Evolutionary conservation across 176 grass and related monocot species (phyloP), one percentile per base, ranked within the genome.

Genomic region (Cocos nucifera): DNA sequence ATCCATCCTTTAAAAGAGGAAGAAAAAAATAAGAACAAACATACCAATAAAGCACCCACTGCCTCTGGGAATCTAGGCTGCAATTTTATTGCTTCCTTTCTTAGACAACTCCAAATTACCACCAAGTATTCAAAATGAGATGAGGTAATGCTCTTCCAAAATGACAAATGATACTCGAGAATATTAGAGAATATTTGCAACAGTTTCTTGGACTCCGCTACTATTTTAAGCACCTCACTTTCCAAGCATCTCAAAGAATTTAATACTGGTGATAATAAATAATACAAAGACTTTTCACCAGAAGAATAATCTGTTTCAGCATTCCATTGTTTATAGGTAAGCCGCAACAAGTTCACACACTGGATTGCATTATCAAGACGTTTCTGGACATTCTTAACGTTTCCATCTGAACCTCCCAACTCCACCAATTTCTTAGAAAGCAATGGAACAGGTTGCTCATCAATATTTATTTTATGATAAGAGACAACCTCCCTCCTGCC

Each of bases 31-130:
- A 55, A n/a, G 8, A 23, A 66, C 57, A 69, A 58, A 58, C 77
- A 74, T 69, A 96, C 91, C 83, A 96, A 62, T 50, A 87, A 77
- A 17, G 65, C n/a, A 48, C 63, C 63, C 15, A 84, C 77, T 70
- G 77, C 71, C 39, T 63, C 57, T 4, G 64, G 72, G 50, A 96
- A 90, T 30, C 65, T 14, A 18, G 27, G 25, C 58, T 67, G 74
- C 65, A 96, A 77, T 63, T 82, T 96, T 14, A 72, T 56, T 62
- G 87, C 64, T 82, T 90, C 75, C 64, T 85, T 90, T 77, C 73
- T 81, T 52, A 90, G 61, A 76, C 90, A 80, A 73, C 78, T 82
- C 83, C 91, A 96, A 80, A 82, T 68, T 53, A 96, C 59, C 25
- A 78, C 52, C 29, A 85, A 19, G 6, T 71, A 73, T 69, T 96